Evolutionary conservation across 345 rosid species (phyloP).

Genomic region (Lenwebbia sp.): DNA sequence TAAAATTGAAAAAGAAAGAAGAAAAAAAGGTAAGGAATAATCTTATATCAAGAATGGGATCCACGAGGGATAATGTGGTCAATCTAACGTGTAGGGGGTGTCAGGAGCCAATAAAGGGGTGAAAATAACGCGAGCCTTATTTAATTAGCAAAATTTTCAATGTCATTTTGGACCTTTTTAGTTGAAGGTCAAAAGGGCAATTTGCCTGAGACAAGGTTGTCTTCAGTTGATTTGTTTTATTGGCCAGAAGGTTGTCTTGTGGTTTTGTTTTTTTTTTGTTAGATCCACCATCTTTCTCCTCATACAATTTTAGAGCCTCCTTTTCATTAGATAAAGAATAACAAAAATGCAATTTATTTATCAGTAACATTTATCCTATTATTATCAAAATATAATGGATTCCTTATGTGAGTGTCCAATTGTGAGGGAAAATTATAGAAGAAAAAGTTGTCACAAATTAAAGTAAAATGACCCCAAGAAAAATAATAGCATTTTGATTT

Average conservation of each 20-base stretch:
- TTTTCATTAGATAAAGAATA: background rate
- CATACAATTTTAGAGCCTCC: background rate
- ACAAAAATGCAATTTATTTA: background rate
- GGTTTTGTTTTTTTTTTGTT: background rate
- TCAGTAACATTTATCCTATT: background rate
- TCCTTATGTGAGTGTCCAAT: background rate
- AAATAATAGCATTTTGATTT: background rate
- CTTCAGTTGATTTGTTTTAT: background rate
- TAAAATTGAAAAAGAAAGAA: too few species aligned
- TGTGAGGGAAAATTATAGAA: background rate
- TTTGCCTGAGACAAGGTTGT: background rate
- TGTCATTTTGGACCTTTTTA: background rate
- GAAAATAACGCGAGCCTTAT: too few species aligned
- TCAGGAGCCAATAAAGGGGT: too few species aligned
- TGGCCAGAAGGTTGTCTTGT: background rate
- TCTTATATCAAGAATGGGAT: too few species aligned
- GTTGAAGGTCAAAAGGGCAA: background rate
- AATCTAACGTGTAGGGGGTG: too few species aligned
- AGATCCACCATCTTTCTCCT: background rate
- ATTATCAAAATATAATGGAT: background rate
- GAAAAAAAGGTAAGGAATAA: too few species aligned
- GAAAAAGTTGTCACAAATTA: background rate
- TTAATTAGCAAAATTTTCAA: background rate
- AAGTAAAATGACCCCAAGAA: background rate
- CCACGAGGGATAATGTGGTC: too few species aligned